Evolutionary conservation across 2,329 filamentous ascomycete genomes (phyloP), one percentile per base, ranked within the genome.

Genomic region (Remersonia thermophila): DNA sequence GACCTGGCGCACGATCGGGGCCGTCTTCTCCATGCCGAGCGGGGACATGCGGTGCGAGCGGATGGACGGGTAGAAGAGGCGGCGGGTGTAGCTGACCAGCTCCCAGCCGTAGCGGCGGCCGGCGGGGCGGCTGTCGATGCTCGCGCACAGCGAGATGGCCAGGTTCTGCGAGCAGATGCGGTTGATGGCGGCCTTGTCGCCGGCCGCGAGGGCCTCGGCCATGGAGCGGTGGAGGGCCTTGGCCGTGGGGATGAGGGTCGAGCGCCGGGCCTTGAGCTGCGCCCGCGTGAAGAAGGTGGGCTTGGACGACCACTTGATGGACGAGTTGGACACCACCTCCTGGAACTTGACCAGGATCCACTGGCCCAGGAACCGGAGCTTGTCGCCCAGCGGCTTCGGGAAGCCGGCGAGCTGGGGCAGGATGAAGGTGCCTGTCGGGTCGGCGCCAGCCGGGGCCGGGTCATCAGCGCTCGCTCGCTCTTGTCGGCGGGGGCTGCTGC

Each of bases 141-240:
- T 65, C 7, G 59, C 53, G n/a, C 56, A 51, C 43, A 83, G 66
- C 33, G 63, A 63, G 30, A 61, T 53, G 44, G 60, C 61, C 30
- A 81, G 62, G 16, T 66, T 63, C 23, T 61, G 55, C 15, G 66
- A 56, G 59, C 77, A 81, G 32, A 80, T 55, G 18, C 56, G 54
- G 31, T 63, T 56, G 17, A 82, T 58, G 4, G 63, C 58, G 2
- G 51, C 45, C 45, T 61, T 58, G 57, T 80, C 71, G 40, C 72
- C 74, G 2, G 57, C 56, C 6, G 79, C 78, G 33, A 80, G 68
- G 4, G 71, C 71, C 39, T 66, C 63, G 47, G 75, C 73, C 64
- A 83, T 71, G 45, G 70, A 58, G 35, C 61, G 58, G 55, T 83
- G 77, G 49, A 81, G 59, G 14, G 61, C 65, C 47, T 71, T 66